Evolutionary conservation across 345 rosid genomes (phyloP).

Genomic region (Populus deltoides): DNA sequence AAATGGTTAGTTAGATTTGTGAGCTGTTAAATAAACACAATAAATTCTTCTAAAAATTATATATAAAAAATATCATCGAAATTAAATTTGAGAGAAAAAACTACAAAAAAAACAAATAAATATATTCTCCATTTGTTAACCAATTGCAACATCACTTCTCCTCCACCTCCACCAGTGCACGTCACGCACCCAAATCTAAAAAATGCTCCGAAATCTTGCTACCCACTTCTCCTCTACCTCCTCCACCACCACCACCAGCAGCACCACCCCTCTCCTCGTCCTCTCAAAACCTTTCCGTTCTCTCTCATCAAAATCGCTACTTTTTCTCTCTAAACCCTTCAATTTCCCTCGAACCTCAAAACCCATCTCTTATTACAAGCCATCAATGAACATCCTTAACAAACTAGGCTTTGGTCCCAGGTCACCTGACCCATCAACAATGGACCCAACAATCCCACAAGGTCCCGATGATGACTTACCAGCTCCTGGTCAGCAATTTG

Average conservation of each 20-base stretch:
- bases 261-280: constrained; percentile 13
- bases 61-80: neutral
- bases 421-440: constrained; percentile 42
- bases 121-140: neutral
- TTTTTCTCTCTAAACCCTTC: constrained; percentile 13
- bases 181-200: neutral
- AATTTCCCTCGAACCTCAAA: constrained; percentile 9
- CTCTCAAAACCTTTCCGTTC: constrained; percentile 10
- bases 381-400: constrained; percentile 85
- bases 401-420: constrained; percentile 68
- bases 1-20: no score
- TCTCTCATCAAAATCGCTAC: constrained; percentile 2
- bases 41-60: no score
- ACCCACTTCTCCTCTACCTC: neutral
- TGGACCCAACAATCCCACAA: constrained; percentile 66
- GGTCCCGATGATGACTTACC: constrained; percentile 72
- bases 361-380: constrained; percentile 21
- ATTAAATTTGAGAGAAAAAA: neutral
- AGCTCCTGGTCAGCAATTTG: constrained; percentile 66
- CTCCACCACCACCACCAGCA: neutral
- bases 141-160: neutral
- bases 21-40: no score
- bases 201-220: constrained; percentile 16
- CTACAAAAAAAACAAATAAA: neutral
- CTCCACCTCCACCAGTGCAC: neutral